Evolutionary conservation across 306 rosid species (phyloP).

Genomic region (Dryas drummondii): DNA sequence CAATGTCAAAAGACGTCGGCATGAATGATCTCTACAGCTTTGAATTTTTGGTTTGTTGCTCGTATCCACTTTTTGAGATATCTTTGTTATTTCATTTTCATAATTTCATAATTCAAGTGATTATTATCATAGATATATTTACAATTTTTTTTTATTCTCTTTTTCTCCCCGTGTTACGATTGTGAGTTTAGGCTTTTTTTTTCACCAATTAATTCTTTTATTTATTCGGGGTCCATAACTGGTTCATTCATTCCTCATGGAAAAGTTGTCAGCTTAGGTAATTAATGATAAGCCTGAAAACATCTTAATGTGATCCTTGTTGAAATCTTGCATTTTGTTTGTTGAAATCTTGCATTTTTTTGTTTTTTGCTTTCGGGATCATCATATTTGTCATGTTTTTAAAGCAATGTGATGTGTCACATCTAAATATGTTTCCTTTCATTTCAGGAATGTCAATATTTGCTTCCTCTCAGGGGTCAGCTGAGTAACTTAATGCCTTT

Average conservation of each 20-base stretch:
- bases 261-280: neutral
- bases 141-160: neutral
- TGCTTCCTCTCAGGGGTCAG: neutral
- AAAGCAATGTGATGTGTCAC: neutral
- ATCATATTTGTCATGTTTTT: neutral
- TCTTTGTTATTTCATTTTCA: neutral
- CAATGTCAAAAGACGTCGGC: constrained; percentile 77
- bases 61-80: constrained; percentile 15
- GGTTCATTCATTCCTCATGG: neutral
- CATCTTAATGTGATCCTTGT: neutral
- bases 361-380: neutral
- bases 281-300: neutral
- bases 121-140: neutral
- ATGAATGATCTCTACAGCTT: constrained; percentile 23
- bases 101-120: neutral
- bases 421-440: neutral
- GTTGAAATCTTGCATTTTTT: neutral
- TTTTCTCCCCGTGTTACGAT: neutral
- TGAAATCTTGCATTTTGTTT: neutral
- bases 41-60: constrained; percentile 10
- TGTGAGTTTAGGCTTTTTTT: neutral
- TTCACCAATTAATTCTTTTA: neutral
- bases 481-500: neutral
- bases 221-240: neutral
- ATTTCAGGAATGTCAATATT: neutral